A percentile compares a stretch with the other conserved stretches of the same genome.
phyloP scores from a whole-genome alignment of 139 green algal species.

The Chlamydomonas incerta region DNA sequence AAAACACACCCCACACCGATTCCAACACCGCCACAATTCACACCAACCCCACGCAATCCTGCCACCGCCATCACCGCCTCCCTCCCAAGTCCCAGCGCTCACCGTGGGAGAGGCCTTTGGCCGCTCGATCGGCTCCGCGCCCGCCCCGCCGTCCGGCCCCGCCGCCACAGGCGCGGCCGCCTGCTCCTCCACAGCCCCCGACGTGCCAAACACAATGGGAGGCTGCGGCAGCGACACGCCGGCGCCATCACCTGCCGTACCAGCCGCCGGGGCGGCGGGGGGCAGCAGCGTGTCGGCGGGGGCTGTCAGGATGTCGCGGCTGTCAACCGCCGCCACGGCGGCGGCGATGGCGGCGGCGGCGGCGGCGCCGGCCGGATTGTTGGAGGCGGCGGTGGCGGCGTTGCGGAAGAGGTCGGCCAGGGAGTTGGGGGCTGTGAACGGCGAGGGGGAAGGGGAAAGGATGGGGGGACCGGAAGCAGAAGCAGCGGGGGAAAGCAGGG shows the following conservation, averaged over 20 bases:
- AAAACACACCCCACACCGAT: neutral
- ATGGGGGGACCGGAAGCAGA: neutral
- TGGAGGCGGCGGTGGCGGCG: neutral
- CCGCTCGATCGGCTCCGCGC: too few species aligned
- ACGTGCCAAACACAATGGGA: neutral
- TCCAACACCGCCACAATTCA: too few species aligned
- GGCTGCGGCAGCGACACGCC: neutral
- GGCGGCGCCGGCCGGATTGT: conserved; percentile 35
- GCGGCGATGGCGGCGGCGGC: conserved; percentile 46
- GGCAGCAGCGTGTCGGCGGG: neutral
- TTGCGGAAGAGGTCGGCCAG: conserved; percentile 13
- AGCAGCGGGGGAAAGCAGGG: neutral
- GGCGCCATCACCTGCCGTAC: too few species aligned
- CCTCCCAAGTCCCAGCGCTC: too few species aligned
- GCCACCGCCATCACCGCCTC: too few species aligned
- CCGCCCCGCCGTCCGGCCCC: too few species aligned
- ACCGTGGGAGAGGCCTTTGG: too few species aligned
- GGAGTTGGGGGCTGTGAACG: neutral
- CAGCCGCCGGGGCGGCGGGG: neutral
- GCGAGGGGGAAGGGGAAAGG: too few species aligned
- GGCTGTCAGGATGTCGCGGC: conserved; percentile 52
- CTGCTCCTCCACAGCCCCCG: neutral
- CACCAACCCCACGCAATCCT: too few species aligned
- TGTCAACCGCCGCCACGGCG: conserved; percentile 57
- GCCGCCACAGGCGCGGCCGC: neutral